Evolutionary conservation across 345 rosid genomes (phyloP).

Genomic region (Hirschfeldia incana): DNA sequence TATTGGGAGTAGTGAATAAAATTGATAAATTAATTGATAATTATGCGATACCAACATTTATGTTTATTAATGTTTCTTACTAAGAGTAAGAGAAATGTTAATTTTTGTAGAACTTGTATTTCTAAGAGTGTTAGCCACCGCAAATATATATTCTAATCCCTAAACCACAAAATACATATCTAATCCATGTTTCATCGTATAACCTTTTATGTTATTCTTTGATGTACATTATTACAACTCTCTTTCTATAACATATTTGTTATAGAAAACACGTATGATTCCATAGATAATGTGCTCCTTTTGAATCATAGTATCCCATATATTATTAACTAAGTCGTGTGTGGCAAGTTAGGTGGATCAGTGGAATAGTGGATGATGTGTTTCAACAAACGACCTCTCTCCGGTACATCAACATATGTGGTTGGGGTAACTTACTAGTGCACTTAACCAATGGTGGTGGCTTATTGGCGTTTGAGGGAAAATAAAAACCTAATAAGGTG

Average conservation of each 20-base stretch:
- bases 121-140: too few relatives aligned
- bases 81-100: too few relatives aligned
- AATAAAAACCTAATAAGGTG: too few relatives aligned
- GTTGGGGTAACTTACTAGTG: background rate
- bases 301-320: background rate
- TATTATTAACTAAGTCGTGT: background rate
- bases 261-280: background rate
- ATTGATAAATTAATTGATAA: too few relatives aligned
- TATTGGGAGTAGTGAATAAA: too few relatives aligned
- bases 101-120: too few relatives aligned
- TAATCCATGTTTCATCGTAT: background rate
- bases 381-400: background rate
- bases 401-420: background rate
- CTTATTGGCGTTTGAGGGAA: too few relatives aligned
- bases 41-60: too few relatives aligned
- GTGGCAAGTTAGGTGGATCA: background rate
- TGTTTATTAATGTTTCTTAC: too few relatives aligned
- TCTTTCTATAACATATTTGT: background rate
- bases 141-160: background rate
- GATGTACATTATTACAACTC: background rate
- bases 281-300: background rate
- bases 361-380: background rate
- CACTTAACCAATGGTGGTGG: too few relatives aligned
- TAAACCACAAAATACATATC: background rate
- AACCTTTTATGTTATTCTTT: background rate